Percentiles rank a stretch among this genome's conserved stretches.
Evolutionary conservation across 2,329 filamentous ascomycete genomes (phyloP).

Genomic region (Bipolaris victoriae): DNA sequence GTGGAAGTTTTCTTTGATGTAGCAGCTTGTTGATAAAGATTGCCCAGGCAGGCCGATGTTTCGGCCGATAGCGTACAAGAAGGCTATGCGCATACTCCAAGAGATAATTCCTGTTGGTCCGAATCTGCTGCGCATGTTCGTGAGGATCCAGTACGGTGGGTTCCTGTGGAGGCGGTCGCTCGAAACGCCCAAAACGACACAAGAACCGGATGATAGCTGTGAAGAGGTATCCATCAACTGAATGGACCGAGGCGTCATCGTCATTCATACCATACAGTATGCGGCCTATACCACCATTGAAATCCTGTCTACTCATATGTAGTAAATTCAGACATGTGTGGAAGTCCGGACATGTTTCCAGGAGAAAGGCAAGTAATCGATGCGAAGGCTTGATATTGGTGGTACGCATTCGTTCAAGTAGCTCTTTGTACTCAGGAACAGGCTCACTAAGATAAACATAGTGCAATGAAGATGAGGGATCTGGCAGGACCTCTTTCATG

Average conservation of each 20-base stretch:
- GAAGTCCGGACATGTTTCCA: conserved; percentile 50
- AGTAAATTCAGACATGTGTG: conserved; percentile 28
- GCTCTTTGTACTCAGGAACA: conserved; percentile 63
- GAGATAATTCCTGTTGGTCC: conserved; percentile 31
- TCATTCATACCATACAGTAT: conserved; percentile 31
- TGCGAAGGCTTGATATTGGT: conserved; percentile 58
- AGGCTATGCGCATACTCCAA: conserved; percentile 41
- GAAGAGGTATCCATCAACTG: conserved; percentile 35
- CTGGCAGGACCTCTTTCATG: conserved; percentile 59
- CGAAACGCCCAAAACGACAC: conserved; percentile 38
- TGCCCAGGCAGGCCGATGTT: conserved; percentile 40
- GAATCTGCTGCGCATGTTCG: conserved; percentile 27
- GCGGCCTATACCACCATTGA: conserved; percentile 27
- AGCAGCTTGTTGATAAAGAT: conserved; percentile 35
- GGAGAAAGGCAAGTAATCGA: conserved; percentile 61
- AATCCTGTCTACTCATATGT: conserved; percentile 21
- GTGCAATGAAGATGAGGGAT: conserved; percentile 66
- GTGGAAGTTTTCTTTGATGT: conserved; percentile 8
- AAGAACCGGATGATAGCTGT: conserved; percentile 40
- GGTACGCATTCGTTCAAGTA: conserved; percentile 65
- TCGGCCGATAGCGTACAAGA: conserved; percentile 30
- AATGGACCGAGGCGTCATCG: conserved; percentile 5
- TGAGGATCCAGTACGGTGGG: conserved; percentile 15
- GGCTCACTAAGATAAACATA: conserved; percentile 68
- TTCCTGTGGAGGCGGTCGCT: conserved; percentile 9